A percentile compares a stretch with the other conserved stretches of the same genome.
These are phyloP conservation scores for Fusarium piperis DNA, from an alignment of 2,329 filamentous ascomycete species.

Conservation along the genomic window DNA sequence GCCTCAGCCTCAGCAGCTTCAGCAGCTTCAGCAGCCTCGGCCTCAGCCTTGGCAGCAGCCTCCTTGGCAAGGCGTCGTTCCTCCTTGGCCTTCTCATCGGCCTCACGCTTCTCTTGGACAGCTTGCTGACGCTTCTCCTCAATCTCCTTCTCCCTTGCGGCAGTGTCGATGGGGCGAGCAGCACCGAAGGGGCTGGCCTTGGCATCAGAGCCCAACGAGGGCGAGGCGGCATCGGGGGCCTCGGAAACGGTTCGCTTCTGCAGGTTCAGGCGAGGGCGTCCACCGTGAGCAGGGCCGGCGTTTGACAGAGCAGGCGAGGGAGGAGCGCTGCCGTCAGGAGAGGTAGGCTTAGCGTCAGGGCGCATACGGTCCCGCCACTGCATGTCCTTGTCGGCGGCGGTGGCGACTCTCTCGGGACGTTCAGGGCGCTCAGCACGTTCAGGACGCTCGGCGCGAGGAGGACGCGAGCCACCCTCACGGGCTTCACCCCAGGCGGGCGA, in stretches of 20 bases:
- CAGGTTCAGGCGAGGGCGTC: constrained; percentile 86
- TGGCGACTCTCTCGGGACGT: constrained; percentile 67
- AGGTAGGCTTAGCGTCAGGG: constrained; percentile 77
- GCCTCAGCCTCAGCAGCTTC: constrained; percentile 41
- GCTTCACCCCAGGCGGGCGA: constrained; percentile 83
- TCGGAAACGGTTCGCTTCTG: constrained; percentile 92
- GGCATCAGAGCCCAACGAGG: constrained; percentile 68
- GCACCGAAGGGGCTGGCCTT: constrained; percentile 96
- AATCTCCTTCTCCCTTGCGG: constrained; percentile 86
- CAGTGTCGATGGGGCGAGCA: constrained; percentile 93
- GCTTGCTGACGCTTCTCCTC: constrained; percentile 85
- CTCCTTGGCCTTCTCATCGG: constrained; percentile 86
- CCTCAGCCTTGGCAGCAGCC: constrained; percentile 59
- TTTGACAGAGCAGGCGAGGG: constrained; percentile 74
- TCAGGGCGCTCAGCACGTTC: constrained; percentile 78
- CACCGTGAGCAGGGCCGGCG: constrained; percentile 59
- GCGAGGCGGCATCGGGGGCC: constrained; percentile 59
- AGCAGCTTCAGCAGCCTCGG: constrained; percentile 50
- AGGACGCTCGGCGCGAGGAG: constrained; percentile 76
- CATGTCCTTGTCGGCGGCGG: constrained; percentile 90
- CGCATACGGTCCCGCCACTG: constrained; percentile 94
- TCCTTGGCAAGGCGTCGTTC: constrained; percentile 72
- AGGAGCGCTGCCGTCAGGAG: constrained; percentile 78
- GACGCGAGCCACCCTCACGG: constrained; percentile 79
- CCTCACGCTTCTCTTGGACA: constrained; percentile 84